phyloP scores from a whole-genome alignment of 495 filamentous ascomycete species.

The Aspergillus indologenus region DNA sequence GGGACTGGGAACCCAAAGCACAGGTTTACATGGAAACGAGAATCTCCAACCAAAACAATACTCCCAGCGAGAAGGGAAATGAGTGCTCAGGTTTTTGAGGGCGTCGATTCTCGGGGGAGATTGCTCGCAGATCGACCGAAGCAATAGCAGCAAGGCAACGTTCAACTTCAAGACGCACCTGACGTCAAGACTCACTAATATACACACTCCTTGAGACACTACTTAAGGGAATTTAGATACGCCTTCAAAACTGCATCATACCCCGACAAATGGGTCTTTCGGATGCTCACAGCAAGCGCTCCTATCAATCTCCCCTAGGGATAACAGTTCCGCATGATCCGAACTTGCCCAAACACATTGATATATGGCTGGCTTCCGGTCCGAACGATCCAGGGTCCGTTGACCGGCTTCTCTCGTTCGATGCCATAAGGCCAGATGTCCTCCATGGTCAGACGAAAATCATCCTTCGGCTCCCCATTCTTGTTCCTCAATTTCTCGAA shows the following conservation, averaged over 20 bases:
- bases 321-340: neutral
- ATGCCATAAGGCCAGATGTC: conserved; percentile 28
- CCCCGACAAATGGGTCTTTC: neutral
- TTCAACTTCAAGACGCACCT: neutral
- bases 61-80: neutral
- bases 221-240: neutral
- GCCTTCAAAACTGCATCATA: neutral
- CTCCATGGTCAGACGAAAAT: conserved; percentile 53
- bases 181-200: neutral
- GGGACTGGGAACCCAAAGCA: conserved; percentile 19
- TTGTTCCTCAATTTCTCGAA: conserved; percentile 61
- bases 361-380: neutral
- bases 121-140: neutral
- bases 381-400: neutral
- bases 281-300: neutral
- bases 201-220: neutral
- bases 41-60: conserved; percentile 13
- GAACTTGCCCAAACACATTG: conserved; percentile 12
- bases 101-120: conserved; percentile 8
- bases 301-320: neutral
- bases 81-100: neutral
- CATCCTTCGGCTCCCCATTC: conserved; percentile 53
- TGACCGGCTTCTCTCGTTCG: conserved; percentile 4
- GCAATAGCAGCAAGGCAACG: neutral
- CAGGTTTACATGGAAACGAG: conserved; percentile 28